These are phyloP conservation scores for Lodderomyces parapsilosis DNA, from an alignment of 1,139 yeast genomes.

Conservation along the genomic window DNA sequence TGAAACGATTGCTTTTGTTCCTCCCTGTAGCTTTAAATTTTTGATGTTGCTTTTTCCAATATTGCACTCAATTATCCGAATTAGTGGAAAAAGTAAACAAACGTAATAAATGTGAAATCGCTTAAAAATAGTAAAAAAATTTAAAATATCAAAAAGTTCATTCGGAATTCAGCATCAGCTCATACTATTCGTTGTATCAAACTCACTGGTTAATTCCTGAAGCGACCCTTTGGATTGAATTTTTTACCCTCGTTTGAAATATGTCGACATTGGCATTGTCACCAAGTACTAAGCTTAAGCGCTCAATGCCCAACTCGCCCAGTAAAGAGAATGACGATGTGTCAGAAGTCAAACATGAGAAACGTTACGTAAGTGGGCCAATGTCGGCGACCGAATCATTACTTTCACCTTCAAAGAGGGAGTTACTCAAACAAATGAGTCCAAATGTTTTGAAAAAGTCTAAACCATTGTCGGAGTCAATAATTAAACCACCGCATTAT, in stretches of 20 bases:
- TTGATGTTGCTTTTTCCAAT: not conserved
- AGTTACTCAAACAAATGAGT: conserved; percentile 39
- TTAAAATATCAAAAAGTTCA: not conserved
- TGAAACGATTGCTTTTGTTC: not conserved
- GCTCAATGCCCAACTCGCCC: conserved; percentile 2
- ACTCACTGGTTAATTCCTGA: not conserved
- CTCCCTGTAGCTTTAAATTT: not conserved
- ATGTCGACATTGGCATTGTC: conserved; percentile 6
- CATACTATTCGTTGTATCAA: too few relatives aligned
- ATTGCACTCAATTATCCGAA: conserved; percentile 2
- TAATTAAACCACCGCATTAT: conserved; percentile 9
- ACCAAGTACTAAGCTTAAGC: conserved; percentile 8
- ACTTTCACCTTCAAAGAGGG: conserved; percentile 31
- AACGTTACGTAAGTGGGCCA: conserved; percentile 5
- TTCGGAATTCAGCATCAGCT: too few relatives aligned
- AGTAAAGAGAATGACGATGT: conserved; percentile 1
- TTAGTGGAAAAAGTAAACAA: conserved; percentile 4
- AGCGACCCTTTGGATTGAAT: not conserved
- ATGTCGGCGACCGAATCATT: conserved; percentile 5
- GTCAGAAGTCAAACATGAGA: conserved; percentile 1
- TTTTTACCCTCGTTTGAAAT: not conserved
- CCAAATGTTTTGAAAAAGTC: conserved; percentile 36
- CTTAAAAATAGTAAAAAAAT: not conserved
- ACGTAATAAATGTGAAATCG: not conserved
- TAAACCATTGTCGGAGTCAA: conserved; percentile 7